Evolutionary conservation across 495 filamentous ascomycete species (phyloP).

Genomic region (Elaphomyces granulatus): DNA sequence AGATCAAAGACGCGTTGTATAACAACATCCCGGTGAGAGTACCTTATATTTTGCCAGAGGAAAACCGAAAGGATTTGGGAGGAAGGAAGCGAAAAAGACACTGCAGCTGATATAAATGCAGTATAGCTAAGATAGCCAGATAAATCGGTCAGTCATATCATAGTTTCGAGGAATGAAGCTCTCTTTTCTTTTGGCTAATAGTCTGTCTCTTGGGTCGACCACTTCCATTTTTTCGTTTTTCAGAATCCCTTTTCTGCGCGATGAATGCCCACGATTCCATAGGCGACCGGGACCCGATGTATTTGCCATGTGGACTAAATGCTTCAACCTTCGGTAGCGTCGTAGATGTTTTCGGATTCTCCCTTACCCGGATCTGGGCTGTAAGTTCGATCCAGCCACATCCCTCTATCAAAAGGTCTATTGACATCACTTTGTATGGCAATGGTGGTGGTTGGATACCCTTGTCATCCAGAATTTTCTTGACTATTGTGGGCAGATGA

Average conservation of each 20-base stretch:
- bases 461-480: slow-evolving; percentile 22
- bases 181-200: slow-evolving; percentile 15
- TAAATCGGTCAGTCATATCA: too few relatives aligned
- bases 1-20: too few relatives aligned
- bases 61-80: too few relatives aligned
- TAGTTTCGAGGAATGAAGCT: slow-evolving; percentile 17
- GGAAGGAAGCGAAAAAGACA: too few relatives aligned
- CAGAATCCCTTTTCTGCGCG: slow-evolving; percentile 21
- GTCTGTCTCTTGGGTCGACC: slow-evolving; percentile 13
- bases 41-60: too few relatives aligned
- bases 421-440: slow-evolving; percentile 62
- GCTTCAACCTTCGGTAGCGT: slow-evolving; percentile 63
- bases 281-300: slow-evolving; percentile 49
- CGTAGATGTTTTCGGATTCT: slow-evolving; percentile 10
- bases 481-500: slow-evolving; percentile 24
- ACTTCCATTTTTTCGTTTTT: slow-evolving; percentile 17
- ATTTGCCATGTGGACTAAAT: slow-evolving; percentile 68
- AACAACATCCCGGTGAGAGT: too few relatives aligned
- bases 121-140: too few relatives aligned
- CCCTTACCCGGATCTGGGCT: slow-evolving; percentile 55
- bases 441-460: slow-evolving; percentile 27
- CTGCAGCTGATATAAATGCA: too few relatives aligned
- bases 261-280: slow-evolving; percentile 55
- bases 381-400: slow-evolving; percentile 87
- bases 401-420: slow-evolving; percentile 81